A percentile compares a stretch with the other conserved stretches of the same genome.
Conservation (phyloP, 345 rosid genomes). For the Acer saccharum region DNA sequence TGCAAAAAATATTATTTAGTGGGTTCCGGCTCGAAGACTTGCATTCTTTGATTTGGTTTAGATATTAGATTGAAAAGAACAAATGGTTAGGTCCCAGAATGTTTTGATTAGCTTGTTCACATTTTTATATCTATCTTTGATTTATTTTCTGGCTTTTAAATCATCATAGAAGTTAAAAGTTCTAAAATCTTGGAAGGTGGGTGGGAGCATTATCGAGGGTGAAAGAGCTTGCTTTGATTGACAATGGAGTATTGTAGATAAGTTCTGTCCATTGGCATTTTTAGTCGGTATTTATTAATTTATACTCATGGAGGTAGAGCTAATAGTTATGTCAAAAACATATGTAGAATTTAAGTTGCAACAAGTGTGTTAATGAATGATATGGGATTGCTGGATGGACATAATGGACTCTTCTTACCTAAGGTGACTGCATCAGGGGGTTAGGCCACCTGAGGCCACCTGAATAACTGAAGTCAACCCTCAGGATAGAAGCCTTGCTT, state of each 20-base stretch:
- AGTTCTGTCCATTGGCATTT: background rate
- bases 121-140: background rate
- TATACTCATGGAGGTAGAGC: background rate
- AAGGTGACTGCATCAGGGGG: background rate
- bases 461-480: background rate
- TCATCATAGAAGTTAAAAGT: background rate
- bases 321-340: background rate
- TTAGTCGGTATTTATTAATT: too few species aligned
- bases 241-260: background rate
- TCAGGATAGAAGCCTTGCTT: background rate
- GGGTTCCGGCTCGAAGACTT: background rate
- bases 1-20: background rate
- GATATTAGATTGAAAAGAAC: background rate
- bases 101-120: background rate
- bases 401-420: background rate
- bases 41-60: background rate
- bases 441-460: conserved; percentile 2
- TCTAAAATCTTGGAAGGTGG: background rate
- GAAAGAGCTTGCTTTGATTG: background rate
- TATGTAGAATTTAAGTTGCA: background rate
- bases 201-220: background rate
- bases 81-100: background rate
- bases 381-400: background rate
- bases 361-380: background rate
- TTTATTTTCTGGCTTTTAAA: background rate